Percentiles rank a stretch among this genome's conserved stretches.
phyloP scores from a whole-genome alignment of 352 stramenopile genomes.

The Blastocystis sp. region DNA sequence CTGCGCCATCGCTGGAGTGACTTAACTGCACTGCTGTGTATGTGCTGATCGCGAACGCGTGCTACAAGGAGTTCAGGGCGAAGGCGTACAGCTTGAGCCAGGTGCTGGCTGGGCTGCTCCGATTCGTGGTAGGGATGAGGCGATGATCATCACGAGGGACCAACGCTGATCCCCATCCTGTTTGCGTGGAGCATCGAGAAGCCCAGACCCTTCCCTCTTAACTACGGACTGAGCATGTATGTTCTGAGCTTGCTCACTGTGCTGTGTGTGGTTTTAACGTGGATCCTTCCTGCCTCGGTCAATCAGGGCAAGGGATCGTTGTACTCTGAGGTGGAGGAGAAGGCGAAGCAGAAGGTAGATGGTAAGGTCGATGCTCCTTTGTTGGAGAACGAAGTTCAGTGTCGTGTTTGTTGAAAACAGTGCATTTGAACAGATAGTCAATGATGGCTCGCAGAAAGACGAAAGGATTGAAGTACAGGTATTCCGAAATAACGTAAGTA shows the following conservation, averaged over 20 bases:
- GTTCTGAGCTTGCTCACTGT: background rate
- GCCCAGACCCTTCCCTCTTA: background rate
- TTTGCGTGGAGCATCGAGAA: conserved; percentile 55
- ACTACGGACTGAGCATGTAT: conserved; percentile 52
- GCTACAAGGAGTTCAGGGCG: conserved; percentile 39
- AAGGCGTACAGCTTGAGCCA: conserved; percentile 56
- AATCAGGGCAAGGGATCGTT: conserved; percentile 26
- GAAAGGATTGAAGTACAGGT: background rate
- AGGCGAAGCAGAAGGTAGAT: conserved; percentile 19
- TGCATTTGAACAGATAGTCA: background rate
- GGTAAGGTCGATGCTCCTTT: background rate
- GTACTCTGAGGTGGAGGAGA: conserved; percentile 18
- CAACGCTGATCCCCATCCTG: conserved; percentile 35
- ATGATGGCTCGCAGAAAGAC: background rate
- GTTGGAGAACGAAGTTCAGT: conserved; percentile 22
- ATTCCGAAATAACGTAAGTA: background rate
- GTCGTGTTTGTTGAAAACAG: background rate
- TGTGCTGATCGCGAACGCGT: conserved; percentile 48
- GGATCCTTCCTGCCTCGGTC: background rate
- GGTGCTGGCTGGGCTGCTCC: conserved; percentile 1
- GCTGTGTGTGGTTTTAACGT: background rate
- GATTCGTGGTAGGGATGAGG: background rate
- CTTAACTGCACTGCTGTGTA: conserved; percentile 12
- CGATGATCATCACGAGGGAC: background rate
- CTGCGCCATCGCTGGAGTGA: background rate